Conservation (phyloP, 352 stramenopile genomes). For the Phytophthora cactorum region DNA sequence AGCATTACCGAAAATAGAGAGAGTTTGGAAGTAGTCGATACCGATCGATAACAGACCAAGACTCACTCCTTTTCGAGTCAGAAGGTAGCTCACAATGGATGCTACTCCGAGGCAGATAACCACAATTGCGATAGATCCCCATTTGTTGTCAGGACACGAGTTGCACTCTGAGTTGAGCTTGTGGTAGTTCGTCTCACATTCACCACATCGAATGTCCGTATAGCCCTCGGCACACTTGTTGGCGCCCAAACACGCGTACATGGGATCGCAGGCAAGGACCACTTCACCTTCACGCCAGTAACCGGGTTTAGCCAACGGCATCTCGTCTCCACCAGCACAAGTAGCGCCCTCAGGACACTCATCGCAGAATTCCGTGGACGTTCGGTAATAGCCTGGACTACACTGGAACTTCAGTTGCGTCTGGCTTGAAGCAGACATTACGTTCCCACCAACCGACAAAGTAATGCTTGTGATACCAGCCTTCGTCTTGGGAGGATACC, state of each 20-base stretch:
- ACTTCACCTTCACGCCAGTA: conserved; percentile 68
- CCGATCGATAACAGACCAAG: conserved; percentile 79
- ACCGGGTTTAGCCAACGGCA: conserved; percentile 50
- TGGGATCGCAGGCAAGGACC: conserved; percentile 59
- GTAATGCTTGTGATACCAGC: conserved; percentile 58
- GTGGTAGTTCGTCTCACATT: conserved; percentile 56
- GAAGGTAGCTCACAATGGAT: conserved; percentile 58
- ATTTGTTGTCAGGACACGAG: conserved; percentile 60
- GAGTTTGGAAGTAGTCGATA: conserved; percentile 89
- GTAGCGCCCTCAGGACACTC: conserved; percentile 53
- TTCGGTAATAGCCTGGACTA: conserved; percentile 61
- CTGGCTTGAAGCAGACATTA: conserved; percentile 61
- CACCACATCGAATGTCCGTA: conserved; percentile 50
- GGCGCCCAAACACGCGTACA: conserved; percentile 59
- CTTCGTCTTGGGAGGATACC: conserved; percentile 67
- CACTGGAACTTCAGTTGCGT: conserved; percentile 73
- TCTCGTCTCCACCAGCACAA: conserved; percentile 56
- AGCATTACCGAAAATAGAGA: conserved; percentile 81
- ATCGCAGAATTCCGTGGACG: conserved; percentile 51
- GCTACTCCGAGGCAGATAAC: conserved; percentile 56
- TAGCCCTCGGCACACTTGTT: conserved; percentile 61
- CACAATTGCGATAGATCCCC: conserved; percentile 58
- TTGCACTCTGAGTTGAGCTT: conserved; percentile 72
- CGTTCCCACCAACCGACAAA: conserved; percentile 63
- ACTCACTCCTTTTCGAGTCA: conserved; percentile 68